phyloP scores from a whole-genome alignment of 345 rosid species.

The Isatis tinctoria region DNA sequence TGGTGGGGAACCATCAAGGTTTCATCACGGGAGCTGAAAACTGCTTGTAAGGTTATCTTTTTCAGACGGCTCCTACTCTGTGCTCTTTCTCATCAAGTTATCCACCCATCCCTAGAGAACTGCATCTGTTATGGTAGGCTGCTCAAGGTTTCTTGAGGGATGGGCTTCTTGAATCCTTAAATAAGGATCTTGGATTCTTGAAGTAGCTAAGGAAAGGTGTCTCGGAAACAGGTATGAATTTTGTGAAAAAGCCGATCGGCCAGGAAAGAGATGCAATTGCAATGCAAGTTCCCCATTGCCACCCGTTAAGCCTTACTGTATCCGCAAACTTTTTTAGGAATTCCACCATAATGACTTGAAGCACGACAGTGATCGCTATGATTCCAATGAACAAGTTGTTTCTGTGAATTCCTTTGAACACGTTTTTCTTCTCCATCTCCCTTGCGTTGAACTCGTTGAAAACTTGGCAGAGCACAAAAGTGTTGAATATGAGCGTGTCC shows the following conservation, averaged over 20 bases:
- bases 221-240: slow-evolving; percentile 52
- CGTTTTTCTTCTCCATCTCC: slow-evolving; percentile 64
- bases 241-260: slow-evolving; percentile 60
- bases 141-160: slow-evolving; percentile 27
- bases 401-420: slow-evolving; percentile 49
- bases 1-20: not conserved
- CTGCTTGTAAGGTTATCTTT: not conserved
- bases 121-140: slow-evolving; percentile 3
- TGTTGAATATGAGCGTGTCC: slow-evolving; percentile 57
- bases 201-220: slow-evolving; percentile 43
- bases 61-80: not conserved
- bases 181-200: slow-evolving; percentile 24
- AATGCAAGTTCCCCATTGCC: slow-evolving; percentile 55
- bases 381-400: not conserved
- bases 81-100: slow-evolving; percentile 3
- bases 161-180: slow-evolving; percentile 11
- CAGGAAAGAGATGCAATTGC: slow-evolving; percentile 50
- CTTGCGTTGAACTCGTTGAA: slow-evolving; percentile 69
- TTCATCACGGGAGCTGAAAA: not conserved
- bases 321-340: slow-evolving; percentile 57
- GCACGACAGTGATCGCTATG: not conserved
- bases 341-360: slow-evolving; percentile 51
- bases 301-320: slow-evolving; percentile 45
- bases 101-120: not conserved
- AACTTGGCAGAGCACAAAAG: slow-evolving; percentile 60